Evolutionary conservation across 2,329 filamentous ascomycete genomes (phyloP).

Genomic region (Venturia oleaginea): DNA sequence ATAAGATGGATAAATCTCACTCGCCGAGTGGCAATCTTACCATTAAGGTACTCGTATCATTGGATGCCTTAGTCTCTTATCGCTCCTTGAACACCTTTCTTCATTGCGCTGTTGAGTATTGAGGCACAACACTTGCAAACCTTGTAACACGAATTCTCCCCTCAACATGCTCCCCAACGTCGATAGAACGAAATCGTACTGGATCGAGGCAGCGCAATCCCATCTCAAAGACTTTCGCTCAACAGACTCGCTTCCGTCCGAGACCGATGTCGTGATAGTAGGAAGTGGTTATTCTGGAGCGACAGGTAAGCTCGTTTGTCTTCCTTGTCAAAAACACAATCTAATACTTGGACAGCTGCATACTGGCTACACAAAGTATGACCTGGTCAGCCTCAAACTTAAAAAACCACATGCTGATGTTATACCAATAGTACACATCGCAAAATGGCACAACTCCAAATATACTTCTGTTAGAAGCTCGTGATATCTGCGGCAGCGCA

Average conservation of each 20-base stretch:
- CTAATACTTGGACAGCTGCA: too few species aligned
- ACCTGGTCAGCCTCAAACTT: neutral
- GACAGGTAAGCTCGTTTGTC: too few species aligned
- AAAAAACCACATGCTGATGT: neutral
- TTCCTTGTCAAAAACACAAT: too few species aligned
- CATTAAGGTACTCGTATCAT: neutral
- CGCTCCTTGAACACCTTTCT: neutral
- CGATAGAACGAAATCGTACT: constrained; percentile 2
- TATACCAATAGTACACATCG: neutral
- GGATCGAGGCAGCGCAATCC: neutral
- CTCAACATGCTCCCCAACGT: neutral
- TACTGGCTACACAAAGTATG: constrained; percentile 2
- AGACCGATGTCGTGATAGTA: constrained; percentile 2
- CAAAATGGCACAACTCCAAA: constrained; percentile 11
- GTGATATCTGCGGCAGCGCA: constrained; percentile 30
- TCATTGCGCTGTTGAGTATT: neutral
- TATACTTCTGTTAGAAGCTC: constrained; percentile 33
- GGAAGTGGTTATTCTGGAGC: neutral
- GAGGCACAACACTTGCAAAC: neutral
- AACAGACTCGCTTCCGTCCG: neutral
- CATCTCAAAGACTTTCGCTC: neutral
- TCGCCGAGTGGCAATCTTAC: neutral
- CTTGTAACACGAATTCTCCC: neutral
- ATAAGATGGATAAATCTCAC: constrained; percentile 1
- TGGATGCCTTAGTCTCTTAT: neutral